Conservation (phyloP, 108 stramenopile species). For the Cyclotella choctawhatcheeana region DNA sequence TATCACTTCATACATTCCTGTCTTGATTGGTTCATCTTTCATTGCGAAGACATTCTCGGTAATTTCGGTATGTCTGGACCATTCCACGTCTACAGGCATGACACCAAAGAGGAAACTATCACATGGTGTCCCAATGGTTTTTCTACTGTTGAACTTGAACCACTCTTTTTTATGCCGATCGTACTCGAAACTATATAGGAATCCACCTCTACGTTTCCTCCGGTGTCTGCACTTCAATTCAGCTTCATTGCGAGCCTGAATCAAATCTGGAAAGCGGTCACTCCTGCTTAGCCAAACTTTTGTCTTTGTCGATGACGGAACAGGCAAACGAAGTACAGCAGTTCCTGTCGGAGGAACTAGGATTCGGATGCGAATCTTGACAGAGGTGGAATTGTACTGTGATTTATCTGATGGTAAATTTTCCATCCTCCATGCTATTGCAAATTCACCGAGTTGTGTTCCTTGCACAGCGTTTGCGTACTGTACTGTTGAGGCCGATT, state of each 20-base stretch:
- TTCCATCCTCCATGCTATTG: constrained; percentile 42
- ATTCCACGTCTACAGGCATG: background rate
- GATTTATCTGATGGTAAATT: constrained; percentile 16
- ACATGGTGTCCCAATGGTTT: constrained; percentile 38
- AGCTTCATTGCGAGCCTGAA: background rate
- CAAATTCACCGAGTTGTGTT: constrained; percentile 25
- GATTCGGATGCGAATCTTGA: constrained; percentile 27
- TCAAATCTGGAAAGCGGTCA: constrained; percentile 4
- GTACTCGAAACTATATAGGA: constrained; percentile 34
- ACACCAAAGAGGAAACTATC: constrained; percentile 7
- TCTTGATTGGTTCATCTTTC: background rate
- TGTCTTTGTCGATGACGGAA: background rate
- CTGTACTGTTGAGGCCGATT: constrained; percentile 19
- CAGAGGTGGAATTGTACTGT: constrained; percentile 17
- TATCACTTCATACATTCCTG: constrained; percentile 20
- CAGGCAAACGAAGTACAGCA: constrained; percentile 23
- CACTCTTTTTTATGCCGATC: constrained; percentile 22
- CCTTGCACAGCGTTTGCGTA: constrained; percentile 32
- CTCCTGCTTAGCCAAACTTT: constrained; percentile 1
- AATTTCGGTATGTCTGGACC: constrained; percentile 2
- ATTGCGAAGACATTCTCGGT: background rate
- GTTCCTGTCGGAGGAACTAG: constrained; percentile 28
- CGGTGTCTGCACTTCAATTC: constrained; percentile 10
- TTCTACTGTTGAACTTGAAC: constrained; percentile 16
- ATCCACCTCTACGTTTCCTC: constrained; percentile 16